Percentiles rank a stretch among this genome's conserved stretches.
These are phyloP conservation scores for Schwanniomyces sp. DNA, from an alignment of 805 yeast species.

Conservation along the genomic window DNA sequence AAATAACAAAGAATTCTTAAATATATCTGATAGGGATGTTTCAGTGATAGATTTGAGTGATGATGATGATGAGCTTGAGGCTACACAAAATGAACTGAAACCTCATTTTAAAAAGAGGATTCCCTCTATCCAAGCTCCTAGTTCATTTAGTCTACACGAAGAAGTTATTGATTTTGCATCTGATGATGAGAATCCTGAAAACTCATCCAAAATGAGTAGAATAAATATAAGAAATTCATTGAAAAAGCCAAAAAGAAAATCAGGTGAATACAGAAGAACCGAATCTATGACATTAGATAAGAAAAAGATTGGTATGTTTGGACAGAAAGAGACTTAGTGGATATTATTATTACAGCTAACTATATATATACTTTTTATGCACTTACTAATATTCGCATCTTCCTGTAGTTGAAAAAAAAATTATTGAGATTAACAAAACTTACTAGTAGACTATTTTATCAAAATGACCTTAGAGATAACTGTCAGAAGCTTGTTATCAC, in stretches of 20 bases:
- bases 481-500: slow-evolving; percentile 5
- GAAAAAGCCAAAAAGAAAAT: slow-evolving; percentile 28
- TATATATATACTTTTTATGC: background rate
- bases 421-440: background rate
- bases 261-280: slow-evolving; percentile 29
- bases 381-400: background rate
- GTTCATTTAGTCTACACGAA: slow-evolving; percentile 35
- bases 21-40: slow-evolving; percentile 2
- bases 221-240: slow-evolving; percentile 40
- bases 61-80: slow-evolving; percentile 14
- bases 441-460: background rate
- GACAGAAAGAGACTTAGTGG: background rate
- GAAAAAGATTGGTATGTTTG: slow-evolving; percentile 4
- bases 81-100: slow-evolving; percentile 9
- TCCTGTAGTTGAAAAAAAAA: slow-evolving; percentile 1
- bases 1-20: background rate
- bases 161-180: slow-evolving; percentile 47
- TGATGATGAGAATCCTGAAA: slow-evolving; percentile 42
- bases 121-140: slow-evolving; percentile 26
- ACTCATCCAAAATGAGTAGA: slow-evolving; percentile 37
- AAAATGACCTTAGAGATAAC: background rate
- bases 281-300: slow-evolving; percentile 22
- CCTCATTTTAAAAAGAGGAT: slow-evolving; percentile 35
- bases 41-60: slow-evolving; percentile 24
- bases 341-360: too few species aligned